Percentiles rank a stretch among this genome's conserved stretches.
phyloP scores from a whole-genome alignment of 2,329 filamentous ascomycete species.

The Xylariaceae sp. region DNA sequence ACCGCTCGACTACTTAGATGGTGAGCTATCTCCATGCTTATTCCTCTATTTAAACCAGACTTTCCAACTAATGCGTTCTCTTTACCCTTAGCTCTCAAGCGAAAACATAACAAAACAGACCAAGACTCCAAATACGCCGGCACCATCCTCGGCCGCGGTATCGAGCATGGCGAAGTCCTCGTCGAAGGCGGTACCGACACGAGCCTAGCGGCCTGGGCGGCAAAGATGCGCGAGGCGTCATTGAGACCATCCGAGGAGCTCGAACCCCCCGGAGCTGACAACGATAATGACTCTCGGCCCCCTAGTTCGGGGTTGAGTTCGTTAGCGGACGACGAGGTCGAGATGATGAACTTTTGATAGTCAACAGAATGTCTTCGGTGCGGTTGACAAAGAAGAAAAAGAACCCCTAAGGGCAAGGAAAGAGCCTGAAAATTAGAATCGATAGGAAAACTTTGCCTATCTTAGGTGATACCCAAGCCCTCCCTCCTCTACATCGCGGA shows the following conservation, averaged over 20 bases:
- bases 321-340: conserved; percentile 43
- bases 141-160: conserved; percentile 72
- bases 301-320: conserved; percentile 56
- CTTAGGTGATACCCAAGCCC: conserved; percentile 6
- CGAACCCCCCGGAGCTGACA: conserved; percentile 17
- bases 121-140: conserved; percentile 83
- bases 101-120: conserved; percentile 85
- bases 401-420: not conserved
- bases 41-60: conserved; percentile 1
- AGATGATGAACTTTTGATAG: conserved; percentile 37
- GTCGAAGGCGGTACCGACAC: conserved; percentile 73
- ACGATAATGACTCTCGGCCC: conserved; percentile 39
- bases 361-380: not conserved
- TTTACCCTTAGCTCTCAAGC: conserved; percentile 64
- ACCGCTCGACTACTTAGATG: conserved; percentile 63
- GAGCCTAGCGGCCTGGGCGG: conserved; percentile 64
- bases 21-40: conserved; percentile 38
- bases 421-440: not conserved
- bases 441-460: not conserved
- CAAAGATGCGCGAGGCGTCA: conserved; percentile 35
- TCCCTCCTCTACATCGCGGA: not conserved
- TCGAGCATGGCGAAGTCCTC: conserved; percentile 66
- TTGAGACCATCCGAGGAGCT: conserved; percentile 27
- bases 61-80: not conserved
- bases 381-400: not conserved